A percentile compares a stretch with the other conserved stretches of the same genome.
Conservation (phyloP, 805 yeast species). For the Zygosaccharomyces lentus region DNA sequence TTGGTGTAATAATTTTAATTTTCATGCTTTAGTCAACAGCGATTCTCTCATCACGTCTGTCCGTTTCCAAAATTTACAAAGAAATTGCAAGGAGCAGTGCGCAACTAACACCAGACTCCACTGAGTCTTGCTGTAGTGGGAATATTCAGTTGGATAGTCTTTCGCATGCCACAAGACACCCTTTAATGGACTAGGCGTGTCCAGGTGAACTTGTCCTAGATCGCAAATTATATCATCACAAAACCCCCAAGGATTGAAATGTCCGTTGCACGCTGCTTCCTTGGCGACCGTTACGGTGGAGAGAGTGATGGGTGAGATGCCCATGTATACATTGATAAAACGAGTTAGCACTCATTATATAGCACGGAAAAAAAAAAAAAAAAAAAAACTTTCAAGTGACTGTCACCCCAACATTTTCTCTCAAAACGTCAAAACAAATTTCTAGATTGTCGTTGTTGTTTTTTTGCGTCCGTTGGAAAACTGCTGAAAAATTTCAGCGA, state of each 20-base stretch:
- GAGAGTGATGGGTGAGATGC: no score
- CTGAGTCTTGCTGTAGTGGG: constrained; percentile 13
- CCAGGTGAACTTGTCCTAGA: constrained; percentile 41
- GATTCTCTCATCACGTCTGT: constrained; percentile 36
- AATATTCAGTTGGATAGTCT: constrained; percentile 27
- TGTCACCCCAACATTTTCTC: not conserved
- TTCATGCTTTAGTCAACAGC: constrained; percentile 36
- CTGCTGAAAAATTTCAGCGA: not conserved
- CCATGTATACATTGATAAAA: no score
- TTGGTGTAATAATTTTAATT: constrained; percentile 38
- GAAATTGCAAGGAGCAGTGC: constrained; percentile 3
- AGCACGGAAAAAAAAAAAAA: no score
- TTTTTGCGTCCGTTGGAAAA: constrained; percentile 1
- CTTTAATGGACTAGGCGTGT: constrained; percentile 46
- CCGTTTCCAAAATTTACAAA: not conserved
- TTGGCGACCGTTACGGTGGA: not conserved
- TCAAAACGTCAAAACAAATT: not conserved
- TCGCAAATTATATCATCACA: constrained; percentile 56
- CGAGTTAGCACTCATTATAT: no score
- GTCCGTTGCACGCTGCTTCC: not conserved
- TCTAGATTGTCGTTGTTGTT: not conserved
- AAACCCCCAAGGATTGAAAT: not conserved
- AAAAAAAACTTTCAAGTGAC: not conserved
- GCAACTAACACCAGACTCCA: constrained; percentile 16
- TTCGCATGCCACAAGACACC: constrained; percentile 39